Evolutionary conservation across 2,329 filamentous ascomycete species (phyloP).

Genomic region (Talaromyces funiculosus): DNA sequence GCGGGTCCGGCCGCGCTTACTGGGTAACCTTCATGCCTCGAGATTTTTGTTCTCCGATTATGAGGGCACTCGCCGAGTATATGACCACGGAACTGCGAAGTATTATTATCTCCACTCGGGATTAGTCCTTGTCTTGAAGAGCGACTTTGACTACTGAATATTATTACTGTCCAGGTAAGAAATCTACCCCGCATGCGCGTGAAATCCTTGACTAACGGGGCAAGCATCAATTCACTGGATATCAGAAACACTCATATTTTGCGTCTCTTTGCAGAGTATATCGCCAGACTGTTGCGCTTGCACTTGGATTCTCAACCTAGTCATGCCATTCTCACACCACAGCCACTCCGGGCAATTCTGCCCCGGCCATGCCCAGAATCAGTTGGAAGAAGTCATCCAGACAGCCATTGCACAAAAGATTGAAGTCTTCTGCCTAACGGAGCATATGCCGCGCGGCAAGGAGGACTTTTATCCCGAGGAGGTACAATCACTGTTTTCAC

Average conservation of each 20-base stretch:
- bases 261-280: background rate
- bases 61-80: background rate
- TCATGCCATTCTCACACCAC: constrained; percentile 95
- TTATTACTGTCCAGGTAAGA: background rate
- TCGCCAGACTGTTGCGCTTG: background rate
- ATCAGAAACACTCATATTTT: background rate
- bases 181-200: constrained; percentile 1
- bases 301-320: background rate
- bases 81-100: background rate
- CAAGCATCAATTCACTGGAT: background rate
- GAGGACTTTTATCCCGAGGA: constrained; percentile 91
- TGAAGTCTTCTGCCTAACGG: constrained; percentile 78
- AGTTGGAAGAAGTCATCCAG: constrained; percentile 75
- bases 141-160: background rate
- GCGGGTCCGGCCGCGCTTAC: constrained; percentile 8
- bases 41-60: background rate
- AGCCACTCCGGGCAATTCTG: constrained; percentile 98
- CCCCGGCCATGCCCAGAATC: constrained; percentile 76
- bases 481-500: constrained; percentile 36
- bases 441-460: constrained; percentile 84
- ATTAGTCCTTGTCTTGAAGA: background rate
- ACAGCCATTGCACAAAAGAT: constrained; percentile 73
- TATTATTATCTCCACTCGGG: background rate
- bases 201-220: background rate
- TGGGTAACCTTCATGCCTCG: background rate